Base-by-base conservation (phyloP, 108 stramenopile species). In the Pseudonitzschia multiseries region DNA sequence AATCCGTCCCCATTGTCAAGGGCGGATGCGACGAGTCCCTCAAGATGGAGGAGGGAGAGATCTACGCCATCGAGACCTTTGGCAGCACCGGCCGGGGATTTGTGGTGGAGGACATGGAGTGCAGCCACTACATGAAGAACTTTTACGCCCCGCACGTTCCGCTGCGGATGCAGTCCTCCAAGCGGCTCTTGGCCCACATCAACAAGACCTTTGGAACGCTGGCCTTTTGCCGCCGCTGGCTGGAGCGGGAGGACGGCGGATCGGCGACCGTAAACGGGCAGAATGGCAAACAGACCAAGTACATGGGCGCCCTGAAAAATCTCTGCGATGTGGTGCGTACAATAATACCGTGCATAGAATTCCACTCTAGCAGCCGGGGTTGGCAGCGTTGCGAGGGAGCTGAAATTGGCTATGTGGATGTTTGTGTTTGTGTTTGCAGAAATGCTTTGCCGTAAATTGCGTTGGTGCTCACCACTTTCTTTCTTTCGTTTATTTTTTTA, bases 11-110 rank as follows among this genome's bases (percentile, higher is more conserved):
- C 26, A 99, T 98, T 71, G 96, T 98, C 50, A 97, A 97, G 76
- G 77, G 72, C 41, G 96, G 90, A 21, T 80, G 79, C 62, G 98
- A 98, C 62, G 97, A 98, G 79, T 79, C 88, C 32, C 93, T 97
- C 28, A 86, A 86, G 65, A 99, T 99, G 99, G 97, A 98, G 83
- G 99, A 99, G 80, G 96, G 96, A 21, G 98, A 99, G 80, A 83
- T 98, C 52, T 99, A 92, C 73, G 99, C 99, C 75, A 98, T 99
- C 76, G 99, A 99, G 82, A 99, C 99, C 2, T 99, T 99, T 77
- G 99, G 97, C 22, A 78, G 87, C 27, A 99, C 97, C 17, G 99
- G 99, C 21, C 84, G 98, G 24, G 99, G 97, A 15, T 95, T 95
- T 74, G 97, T 98, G 14, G 81, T 97, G 50, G 99, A 99, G 86